phyloP scores from a whole-genome alignment of 148 eudicot genomes.

The Amaranthus hypochondriacus region DNA sequence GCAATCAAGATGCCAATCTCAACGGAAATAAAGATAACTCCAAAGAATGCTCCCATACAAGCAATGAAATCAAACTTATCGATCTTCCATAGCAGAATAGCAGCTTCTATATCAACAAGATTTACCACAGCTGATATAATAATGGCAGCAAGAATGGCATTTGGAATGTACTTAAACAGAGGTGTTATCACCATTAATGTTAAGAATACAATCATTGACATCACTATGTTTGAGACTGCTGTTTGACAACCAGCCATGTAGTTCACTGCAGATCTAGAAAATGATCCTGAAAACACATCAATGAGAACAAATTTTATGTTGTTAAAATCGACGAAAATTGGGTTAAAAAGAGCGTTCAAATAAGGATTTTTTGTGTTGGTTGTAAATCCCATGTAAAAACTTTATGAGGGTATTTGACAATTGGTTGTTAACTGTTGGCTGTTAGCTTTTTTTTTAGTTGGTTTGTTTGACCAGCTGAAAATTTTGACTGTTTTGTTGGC shows the following conservation, averaged over 20 bases:
- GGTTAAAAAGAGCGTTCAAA: too few species aligned
- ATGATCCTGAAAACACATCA: slow-evolving; percentile 44
- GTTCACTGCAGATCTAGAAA: slow-evolving; percentile 68
- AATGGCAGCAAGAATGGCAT: slow-evolving; percentile 61
- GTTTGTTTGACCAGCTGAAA: too few species aligned
- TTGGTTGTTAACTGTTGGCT: too few species aligned
- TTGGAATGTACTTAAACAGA: slow-evolving; percentile 61
- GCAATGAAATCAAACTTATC: slow-evolving; percentile 66
- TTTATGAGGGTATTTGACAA: too few species aligned
- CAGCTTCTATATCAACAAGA: slow-evolving; percentile 51
- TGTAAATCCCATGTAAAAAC: too few species aligned
- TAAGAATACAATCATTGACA: slow-evolving; percentile 50
- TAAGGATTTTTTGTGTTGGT: too few species aligned
- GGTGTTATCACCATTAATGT: slow-evolving; percentile 56
- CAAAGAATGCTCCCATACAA: slow-evolving; percentile 75
- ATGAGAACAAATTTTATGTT: too few species aligned
- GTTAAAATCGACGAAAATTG: too few species aligned
- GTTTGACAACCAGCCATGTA: slow-evolving; percentile 66
- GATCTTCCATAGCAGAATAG: slow-evolving; percentile 54
- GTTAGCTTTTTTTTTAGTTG: too few species aligned
- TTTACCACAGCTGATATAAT: slow-evolving; percentile 71
- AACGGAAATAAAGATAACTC: slow-evolving; percentile 51
- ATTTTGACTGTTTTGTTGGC: too few species aligned
- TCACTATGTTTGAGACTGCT: slow-evolving; percentile 67
- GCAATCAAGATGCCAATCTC: slow-evolving; percentile 69